Evolutionary conservation across 306 rosid genomes (phyloP).

Genomic region (Citrullus colocynthis): DNA sequence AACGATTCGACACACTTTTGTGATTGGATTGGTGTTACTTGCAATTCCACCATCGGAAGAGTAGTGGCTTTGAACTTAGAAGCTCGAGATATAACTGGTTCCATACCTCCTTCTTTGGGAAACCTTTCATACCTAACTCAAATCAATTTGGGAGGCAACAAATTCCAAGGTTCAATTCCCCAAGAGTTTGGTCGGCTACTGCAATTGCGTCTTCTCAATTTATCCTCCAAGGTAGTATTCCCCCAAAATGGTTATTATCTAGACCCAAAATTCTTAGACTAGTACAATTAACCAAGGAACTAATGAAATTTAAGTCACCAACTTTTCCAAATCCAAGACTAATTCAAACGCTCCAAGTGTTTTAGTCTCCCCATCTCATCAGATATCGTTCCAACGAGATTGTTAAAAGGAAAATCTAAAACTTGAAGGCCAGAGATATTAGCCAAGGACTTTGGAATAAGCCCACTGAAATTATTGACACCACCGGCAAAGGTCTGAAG

Average conservation of each 20-base stretch:
- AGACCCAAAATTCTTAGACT: conserved; percentile 7
- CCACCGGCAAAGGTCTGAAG: conserved; percentile 21
- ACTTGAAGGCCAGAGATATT: conserved; percentile 26
- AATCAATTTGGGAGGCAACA: conserved; percentile 13
- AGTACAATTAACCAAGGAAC: conserved; percentile 21
- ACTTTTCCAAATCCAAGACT: conserved; percentile 19
- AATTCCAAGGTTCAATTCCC: conserved; percentile 19
- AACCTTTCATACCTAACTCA: conserved; percentile 20
- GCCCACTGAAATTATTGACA: conserved; percentile 20
- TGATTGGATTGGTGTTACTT: conserved; percentile 22
- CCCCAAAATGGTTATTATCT: conserved; percentile 7
- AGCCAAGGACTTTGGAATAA: conserved; percentile 25
- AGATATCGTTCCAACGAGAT: conserved; percentile 23
- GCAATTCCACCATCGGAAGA: conserved; percentile 7
- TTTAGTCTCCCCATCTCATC: conserved; percentile 21
- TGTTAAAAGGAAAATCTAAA: conserved; percentile 26
- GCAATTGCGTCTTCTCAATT: conserved; percentile 6
- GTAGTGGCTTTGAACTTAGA: conserved; percentile 13
- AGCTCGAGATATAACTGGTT: conserved; percentile 4
- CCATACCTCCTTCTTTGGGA: conserved; percentile 21
- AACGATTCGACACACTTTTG: conserved; percentile 23
- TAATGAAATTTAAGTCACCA: conserved; percentile 15
- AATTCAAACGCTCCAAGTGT: background rate
- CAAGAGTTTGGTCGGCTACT: conserved; percentile 20
- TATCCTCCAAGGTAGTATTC: conserved; percentile 15